These are phyloP conservation scores for Plasmodium blacklocki DNA, from an alignment of 169 alveolate species.

Conservation along the genomic window DNA sequence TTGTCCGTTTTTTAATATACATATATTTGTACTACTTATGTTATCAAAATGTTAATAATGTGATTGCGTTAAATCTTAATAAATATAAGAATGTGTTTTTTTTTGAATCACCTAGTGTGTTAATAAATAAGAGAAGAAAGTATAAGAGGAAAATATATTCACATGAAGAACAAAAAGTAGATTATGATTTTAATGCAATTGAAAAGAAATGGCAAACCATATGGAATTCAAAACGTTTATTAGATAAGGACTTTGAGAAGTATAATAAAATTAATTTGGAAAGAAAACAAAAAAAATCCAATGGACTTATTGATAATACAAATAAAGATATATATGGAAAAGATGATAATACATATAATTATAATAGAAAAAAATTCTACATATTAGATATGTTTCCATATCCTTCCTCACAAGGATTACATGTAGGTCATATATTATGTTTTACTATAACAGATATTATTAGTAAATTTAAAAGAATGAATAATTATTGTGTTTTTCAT, in stretches of 20 bases:
- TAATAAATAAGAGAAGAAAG: neutral
- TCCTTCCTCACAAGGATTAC: constrained; percentile 93
- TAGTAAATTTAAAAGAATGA: constrained; percentile 90
- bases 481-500: constrained; percentile 89
- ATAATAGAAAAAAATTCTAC: constrained; percentile 81
- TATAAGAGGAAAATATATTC: neutral
- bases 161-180: neutral
- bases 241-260: constrained; percentile 44
- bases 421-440: constrained; percentile 94
- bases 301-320: neutral
- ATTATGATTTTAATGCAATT: constrained; percentile 16
- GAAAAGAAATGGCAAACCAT: constrained; percentile 68
- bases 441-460: constrained; percentile 92
- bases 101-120: neutral
- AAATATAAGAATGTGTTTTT: neutral
- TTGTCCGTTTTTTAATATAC: neutral
- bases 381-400: constrained; percentile 93
- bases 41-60: neutral
- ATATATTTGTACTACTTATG: neutral
- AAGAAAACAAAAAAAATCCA: neutral
- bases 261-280: constrained; percentile 2
- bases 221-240: constrained; percentile 45
- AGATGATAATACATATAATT: no score
- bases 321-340: neutral
- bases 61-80: neutral